A percentile compares a stretch with the other conserved stretches of the same genome.
These are phyloP conservation scores for Diaporthe aspalathi DNA, from an alignment of 2,329 filamentous ascomycete genomes.

Conservation along the genomic window DNA sequence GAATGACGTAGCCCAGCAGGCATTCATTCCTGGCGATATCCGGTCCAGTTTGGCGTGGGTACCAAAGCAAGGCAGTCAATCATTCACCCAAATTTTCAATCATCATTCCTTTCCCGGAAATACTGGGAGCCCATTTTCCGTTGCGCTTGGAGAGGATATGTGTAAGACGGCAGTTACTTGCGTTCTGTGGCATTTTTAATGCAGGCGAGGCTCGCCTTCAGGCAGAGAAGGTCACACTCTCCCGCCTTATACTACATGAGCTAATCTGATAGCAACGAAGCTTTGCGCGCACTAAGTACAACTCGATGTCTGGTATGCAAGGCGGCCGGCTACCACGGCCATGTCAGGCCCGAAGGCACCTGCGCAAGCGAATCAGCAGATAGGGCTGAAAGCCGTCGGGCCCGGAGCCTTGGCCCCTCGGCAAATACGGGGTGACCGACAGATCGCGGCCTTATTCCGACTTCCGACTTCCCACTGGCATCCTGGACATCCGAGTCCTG, in stretches of 20 bases:
- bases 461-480: neutral
- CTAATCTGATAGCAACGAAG: neutral
- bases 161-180: too few species aligned
- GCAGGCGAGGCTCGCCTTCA: too few species aligned
- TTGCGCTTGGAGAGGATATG: too few species aligned
- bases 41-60: neutral
- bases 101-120: too few species aligned
- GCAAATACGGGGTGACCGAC: neutral
- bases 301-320: neutral
- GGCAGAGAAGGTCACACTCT: too few species aligned
- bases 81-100: neutral
- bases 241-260: too few species aligned
- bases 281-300: too few species aligned
- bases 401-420: neutral
- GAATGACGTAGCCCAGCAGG: neutral
- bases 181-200: too few species aligned
- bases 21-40: neutral
- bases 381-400: neutral
- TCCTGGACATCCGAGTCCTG: too few species aligned
- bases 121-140: too few species aligned
- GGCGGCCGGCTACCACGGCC: neutral
- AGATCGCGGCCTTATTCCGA: neutral
- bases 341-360: neutral
- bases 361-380: neutral
- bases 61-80: too few species aligned